Percentiles rank a stretch among this genome's conserved stretches.
Conservation (phyloP, 2,329 filamentous ascomycete genomes). For the Calcarisporium arbuscula region DNA sequence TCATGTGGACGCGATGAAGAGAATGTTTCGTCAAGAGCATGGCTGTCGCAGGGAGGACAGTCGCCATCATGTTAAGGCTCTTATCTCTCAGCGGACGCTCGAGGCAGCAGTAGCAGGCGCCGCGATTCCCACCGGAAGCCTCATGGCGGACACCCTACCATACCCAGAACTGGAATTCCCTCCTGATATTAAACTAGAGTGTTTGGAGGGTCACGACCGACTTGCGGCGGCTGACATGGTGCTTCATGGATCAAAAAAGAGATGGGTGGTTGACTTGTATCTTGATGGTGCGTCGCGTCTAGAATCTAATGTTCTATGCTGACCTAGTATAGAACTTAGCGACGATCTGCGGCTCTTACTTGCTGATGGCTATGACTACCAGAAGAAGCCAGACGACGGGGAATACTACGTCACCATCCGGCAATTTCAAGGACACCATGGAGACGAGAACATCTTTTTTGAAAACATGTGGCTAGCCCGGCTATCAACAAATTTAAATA, state of each 20-base stretch:
- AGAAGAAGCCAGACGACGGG: not conserved
- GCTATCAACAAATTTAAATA: too few species aligned
- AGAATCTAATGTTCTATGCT: too few species aligned
- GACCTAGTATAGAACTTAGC: too few species aligned
- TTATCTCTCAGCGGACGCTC: conserved; percentile 1
- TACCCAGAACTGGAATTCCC: not conserved
- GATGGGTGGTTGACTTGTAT: not conserved
- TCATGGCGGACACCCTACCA: not conserved
- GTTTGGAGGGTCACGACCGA: not conserved
- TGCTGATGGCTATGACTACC: not conserved
- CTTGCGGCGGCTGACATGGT: not conserved
- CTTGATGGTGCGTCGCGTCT: not conserved
- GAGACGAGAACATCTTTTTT: not conserved
- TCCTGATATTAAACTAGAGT: not conserved
- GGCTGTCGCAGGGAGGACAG: conserved; percentile 3
- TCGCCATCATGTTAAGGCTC: conserved; percentile 4
- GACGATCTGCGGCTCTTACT: too few species aligned
- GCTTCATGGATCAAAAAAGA: not conserved
- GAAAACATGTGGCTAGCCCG: too few species aligned
- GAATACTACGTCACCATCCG: not conserved
- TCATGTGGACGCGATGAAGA: conserved; percentile 1
- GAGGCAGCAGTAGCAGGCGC: not conserved
- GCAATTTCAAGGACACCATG: not conserved
- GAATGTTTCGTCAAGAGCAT: conserved; percentile 3
- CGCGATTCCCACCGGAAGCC: not conserved